phyloP scores from a whole-genome alignment of 306 rosid species.

The Sicyos baderoa region DNA sequence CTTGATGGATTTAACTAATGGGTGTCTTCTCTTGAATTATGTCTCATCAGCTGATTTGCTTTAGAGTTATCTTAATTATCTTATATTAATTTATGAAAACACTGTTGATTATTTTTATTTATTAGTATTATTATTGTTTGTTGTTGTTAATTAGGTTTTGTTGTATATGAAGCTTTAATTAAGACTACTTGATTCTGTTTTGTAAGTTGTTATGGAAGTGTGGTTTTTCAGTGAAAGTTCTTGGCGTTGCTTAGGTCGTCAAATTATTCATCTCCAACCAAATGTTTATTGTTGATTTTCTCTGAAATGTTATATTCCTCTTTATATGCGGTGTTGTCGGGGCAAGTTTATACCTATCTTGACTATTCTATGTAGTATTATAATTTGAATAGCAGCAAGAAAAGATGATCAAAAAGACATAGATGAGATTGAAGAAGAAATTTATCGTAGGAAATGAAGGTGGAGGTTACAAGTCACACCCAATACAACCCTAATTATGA shows the following conservation, averaged over 20 bases:
- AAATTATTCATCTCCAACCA: neutral
- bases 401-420: no score
- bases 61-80: constrained; percentile 8
- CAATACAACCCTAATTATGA: no score
- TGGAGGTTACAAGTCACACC: no score
- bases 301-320: no score
- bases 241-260: neutral
- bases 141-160: neutral
- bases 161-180: constrained; percentile 7
- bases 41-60: neutral
- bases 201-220: constrained; percentile 12
- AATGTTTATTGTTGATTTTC: neutral
- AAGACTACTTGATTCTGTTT: constrained; percentile 12
- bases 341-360: no score
- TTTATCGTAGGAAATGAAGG: no score
- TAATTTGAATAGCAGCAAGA: no score
- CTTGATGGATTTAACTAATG: neutral
- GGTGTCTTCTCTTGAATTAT: neutral
- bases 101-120: neutral
- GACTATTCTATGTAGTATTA: no score
- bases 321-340: no score
- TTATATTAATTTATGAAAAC: neutral
- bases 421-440: no score
- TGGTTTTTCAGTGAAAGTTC: neutral
- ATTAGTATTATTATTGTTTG: neutral